These are phyloP conservation scores for Curvularia lunata DNA, from an alignment of 2,329 filamentous ascomycete genomes.

Conservation along the genomic window DNA sequence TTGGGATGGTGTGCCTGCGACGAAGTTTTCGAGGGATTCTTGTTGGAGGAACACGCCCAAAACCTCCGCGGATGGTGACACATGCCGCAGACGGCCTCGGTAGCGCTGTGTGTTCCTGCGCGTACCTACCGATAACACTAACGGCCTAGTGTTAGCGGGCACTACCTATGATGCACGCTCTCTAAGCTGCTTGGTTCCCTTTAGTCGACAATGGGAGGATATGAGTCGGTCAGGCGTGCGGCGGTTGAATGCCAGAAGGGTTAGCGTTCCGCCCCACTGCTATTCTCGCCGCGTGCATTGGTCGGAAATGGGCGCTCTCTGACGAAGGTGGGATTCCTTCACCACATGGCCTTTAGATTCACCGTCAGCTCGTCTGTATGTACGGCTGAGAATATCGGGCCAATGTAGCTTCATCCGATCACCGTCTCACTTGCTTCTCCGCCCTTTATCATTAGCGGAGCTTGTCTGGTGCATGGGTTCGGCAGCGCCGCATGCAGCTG, in stretches of 20 bases:
- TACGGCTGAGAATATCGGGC: slow-evolving; percentile 26
- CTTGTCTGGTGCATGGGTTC: slow-evolving; percentile 12
- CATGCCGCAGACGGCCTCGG: neutral
- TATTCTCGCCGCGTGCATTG: slow-evolving; percentile 27
- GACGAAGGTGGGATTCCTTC: slow-evolving; percentile 21
- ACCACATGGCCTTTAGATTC: slow-evolving; percentile 18
- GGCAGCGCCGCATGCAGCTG: slow-evolving; percentile 27
- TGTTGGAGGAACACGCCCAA: neutral
- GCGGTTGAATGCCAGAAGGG: slow-evolving; percentile 22
- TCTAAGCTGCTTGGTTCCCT: neutral
- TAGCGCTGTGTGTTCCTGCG: neutral
- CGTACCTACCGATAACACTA: neutral
- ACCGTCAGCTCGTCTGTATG: slow-evolving; percentile 16
- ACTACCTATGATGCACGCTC: neutral
- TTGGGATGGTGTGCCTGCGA: neutral
- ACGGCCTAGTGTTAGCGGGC: neutral
- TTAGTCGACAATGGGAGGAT: slow-evolving; percentile 10
- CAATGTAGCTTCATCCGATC: slow-evolving; percentile 26
- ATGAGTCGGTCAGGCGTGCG: slow-evolving; percentile 45
- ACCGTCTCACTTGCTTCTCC: slow-evolving; percentile 29
- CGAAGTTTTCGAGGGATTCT: neutral
- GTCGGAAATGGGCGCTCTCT: slow-evolving; percentile 18
- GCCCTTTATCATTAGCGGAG: slow-evolving; percentile 28
- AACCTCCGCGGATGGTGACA: neutral
- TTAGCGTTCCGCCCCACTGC: slow-evolving; percentile 29